Evolutionary conservation across 441 rosid genomes (phyloP), one percentile per base, ranked within the genome.

Genomic region (Francoa sonchifolia): DNA sequence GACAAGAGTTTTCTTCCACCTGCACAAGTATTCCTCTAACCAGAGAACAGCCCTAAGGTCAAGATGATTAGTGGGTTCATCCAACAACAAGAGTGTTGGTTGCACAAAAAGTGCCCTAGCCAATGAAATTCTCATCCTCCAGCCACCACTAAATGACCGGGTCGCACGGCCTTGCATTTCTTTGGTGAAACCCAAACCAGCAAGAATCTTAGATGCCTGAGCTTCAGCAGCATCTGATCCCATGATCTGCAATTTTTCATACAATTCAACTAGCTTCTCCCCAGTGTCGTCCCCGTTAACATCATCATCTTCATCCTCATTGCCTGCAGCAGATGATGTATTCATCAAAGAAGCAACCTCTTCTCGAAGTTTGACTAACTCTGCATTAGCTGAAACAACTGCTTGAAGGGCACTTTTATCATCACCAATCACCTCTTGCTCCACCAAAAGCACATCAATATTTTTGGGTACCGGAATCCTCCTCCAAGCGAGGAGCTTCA

Each of bases 121-220:
- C 50, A 88, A 54, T 4, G 97, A 84, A 53, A 88, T 88, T 52
- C 95, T 67, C 95, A 88, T 88, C 69, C 97, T 84, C 95, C 95
- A 88, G 3, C 97, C 95, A 65, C 85, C 90, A 48, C 89, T 79
- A 48, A 79, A 79, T 2, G 86, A 82, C 50, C 39, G 33, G 25
- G 90, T 80, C 6, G 81, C 62, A 37, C 87, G 79, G 31, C 41
- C 75, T 50, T 80, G 94, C 95, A 88, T 88, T 5, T 74, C 83
- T 63, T 76, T 84, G 37, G 87, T 74, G 58, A 84, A 81, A 59
- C 97, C 95, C 55, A 88, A 52, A 52, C 97, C 95, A 20, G 95
- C 87, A 44, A 88, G 84, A 65, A 88, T 88, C 59, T 84, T 84
- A 5, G 97, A 74, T 26, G 90, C 94, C 57, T 84, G 90, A 49